phyloP scores from a whole-genome alignment of 2,329 filamentous ascomycete species.

The Coleophoma eucalyptorum region DNA sequence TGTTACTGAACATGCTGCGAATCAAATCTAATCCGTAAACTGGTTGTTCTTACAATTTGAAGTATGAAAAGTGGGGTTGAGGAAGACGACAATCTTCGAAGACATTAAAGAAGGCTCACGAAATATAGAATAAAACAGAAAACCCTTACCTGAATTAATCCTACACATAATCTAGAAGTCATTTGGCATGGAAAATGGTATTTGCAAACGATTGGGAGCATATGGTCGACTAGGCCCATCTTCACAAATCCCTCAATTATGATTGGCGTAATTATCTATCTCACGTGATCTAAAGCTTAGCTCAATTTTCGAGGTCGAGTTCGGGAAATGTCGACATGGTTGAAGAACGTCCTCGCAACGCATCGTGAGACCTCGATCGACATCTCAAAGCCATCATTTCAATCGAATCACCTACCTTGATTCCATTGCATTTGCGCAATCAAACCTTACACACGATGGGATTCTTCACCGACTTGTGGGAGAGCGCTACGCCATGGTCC shows the following conservation, averaged over 20 bases:
- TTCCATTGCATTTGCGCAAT: background rate
- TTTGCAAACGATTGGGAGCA: no score
- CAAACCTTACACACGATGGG: conserved; percentile 43
- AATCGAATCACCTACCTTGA: no score
- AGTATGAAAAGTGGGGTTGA: no score
- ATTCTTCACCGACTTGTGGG: conserved; percentile 65
- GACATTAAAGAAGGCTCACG: no score
- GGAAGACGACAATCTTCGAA: no score
- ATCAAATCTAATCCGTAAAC: no score
- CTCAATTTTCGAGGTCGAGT: conserved; percentile 2
- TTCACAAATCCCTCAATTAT: background rate
- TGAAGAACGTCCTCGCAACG: background rate
- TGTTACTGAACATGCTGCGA: no score
- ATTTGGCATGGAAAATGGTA: no score
- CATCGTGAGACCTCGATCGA: background rate
- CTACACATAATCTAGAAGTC: no score
- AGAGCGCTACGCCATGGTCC: conserved; percentile 62
- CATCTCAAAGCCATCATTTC: background rate
- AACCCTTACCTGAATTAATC: no score
- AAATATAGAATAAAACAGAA: no score
- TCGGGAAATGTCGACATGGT: background rate
- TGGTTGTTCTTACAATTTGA: no score
- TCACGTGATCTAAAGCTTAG: conserved; percentile 1
- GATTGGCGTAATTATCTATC: background rate
- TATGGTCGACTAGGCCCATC: background rate